phyloP scores from a whole-genome alignment of 371 early-diverging fungal species.

The Haplosporangium sp. region DNA sequence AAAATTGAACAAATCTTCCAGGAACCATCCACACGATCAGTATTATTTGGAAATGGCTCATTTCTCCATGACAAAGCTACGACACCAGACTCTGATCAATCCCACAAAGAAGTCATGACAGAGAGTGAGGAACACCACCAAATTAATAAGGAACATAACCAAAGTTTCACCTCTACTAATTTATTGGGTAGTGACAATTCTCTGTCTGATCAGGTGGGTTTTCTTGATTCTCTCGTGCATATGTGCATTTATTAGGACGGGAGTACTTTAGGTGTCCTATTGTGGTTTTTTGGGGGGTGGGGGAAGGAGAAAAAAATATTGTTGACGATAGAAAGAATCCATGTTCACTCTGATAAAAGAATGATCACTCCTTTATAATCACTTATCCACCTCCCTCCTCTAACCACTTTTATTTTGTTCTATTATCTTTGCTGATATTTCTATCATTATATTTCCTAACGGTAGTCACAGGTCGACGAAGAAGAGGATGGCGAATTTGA shows the following conservation, averaged over 20 bases:
- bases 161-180: constrained; percentile 47
- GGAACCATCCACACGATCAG: constrained; percentile 55
- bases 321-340: not conserved
- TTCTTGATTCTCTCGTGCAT: constrained; percentile 1
- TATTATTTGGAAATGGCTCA: constrained; percentile 56
- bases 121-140: constrained; percentile 64
- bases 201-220: constrained; percentile 40
- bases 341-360: not conserved
- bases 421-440: not conserved
- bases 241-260: not conserved
- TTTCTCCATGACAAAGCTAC: not conserved
- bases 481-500: constrained; percentile 66
- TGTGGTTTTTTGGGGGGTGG: not conserved
- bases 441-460: not conserved
- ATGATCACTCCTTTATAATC: not conserved
- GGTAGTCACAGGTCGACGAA: not conserved
- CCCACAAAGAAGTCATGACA: constrained; percentile 58
- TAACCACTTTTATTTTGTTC: not conserved
- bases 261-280: not conserved
- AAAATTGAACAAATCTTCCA: constrained; percentile 70
- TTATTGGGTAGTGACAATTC: constrained; percentile 12
- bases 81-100: not conserved
- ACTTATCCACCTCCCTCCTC: not conserved
- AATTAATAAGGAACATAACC: constrained; percentile 58
- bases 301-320: not conserved